These are phyloP conservation scores for Zasmidium citrigriseum DNA, from an alignment of 2,329 filamentous ascomycete species.

Conservation along the genomic window DNA sequence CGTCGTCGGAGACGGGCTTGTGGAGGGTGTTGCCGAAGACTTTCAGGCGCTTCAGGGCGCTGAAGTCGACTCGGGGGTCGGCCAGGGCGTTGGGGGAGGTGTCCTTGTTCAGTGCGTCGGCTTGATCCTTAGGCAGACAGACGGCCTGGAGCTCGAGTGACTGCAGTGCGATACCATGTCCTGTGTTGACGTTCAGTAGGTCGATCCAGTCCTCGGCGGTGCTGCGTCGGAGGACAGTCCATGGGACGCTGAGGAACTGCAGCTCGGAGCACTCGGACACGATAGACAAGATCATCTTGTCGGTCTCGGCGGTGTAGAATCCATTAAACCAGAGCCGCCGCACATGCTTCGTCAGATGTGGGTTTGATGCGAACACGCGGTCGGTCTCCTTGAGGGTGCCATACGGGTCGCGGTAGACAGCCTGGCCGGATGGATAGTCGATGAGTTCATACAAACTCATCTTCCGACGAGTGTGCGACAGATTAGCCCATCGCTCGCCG, in stretches of 20 bases:
- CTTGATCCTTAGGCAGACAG: conserved; percentile 50
- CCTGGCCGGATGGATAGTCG: conserved; percentile 46
- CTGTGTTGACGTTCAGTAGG: conserved; percentile 45
- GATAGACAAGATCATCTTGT: conserved; percentile 51
- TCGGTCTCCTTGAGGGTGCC: conserved; percentile 50
- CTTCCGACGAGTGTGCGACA: conserved; percentile 42
- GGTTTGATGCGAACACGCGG: conserved; percentile 47
- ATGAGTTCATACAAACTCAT: conserved; percentile 53
- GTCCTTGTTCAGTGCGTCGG: conserved; percentile 42
- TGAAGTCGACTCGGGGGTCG: conserved; percentile 49
- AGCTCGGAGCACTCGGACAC: conserved; percentile 51
- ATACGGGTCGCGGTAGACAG: conserved; percentile 56
- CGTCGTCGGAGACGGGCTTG: conserved; percentile 53
- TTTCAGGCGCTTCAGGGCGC: conserved; percentile 52
- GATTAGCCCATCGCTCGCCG: conserved; percentile 53
- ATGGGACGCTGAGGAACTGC: conserved; percentile 52
- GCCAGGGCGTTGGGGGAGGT: conserved; percentile 41
- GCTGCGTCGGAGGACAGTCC: conserved; percentile 55
- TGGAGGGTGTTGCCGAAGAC: conserved; percentile 57
- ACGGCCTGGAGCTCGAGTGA: conserved; percentile 55
- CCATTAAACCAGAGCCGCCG: conserved; percentile 58
- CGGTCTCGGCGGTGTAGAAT: conserved; percentile 54
- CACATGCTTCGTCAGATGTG: conserved; percentile 50
- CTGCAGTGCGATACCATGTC: conserved; percentile 43
- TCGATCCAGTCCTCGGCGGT: conserved; percentile 50